These are phyloP conservation scores for Wallacemonas sp. DNA, from an alignment of 208 protist genomes.

Conservation along the genomic window DNA sequence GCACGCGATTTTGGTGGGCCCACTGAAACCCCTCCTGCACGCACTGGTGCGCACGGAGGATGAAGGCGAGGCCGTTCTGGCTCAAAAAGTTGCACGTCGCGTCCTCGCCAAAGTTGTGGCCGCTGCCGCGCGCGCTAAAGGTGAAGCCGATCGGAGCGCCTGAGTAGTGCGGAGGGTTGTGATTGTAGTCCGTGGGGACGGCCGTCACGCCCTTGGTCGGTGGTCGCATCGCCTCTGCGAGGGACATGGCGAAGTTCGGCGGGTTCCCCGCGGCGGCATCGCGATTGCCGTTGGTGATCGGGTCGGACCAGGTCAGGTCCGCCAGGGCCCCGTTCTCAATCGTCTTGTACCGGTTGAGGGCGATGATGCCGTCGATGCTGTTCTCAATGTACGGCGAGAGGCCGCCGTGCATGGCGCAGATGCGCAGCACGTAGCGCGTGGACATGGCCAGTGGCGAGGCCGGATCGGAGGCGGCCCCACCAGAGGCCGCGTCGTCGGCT, in stretches of 20 bases:
- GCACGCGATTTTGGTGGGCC: conserved; percentile 96
- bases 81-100: conserved; percentile 96
- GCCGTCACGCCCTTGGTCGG: conserved; percentile 8
- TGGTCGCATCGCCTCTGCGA: not conserved
- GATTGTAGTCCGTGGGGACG: conserved; percentile 15
- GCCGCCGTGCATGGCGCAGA: conserved; percentile 99
- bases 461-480: not conserved
- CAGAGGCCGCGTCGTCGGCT: not conserved
- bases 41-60: conserved; percentile 98
- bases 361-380: conserved; percentile 95
- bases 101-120: conserved; percentile 98
- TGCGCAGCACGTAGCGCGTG: conserved; percentile 38
- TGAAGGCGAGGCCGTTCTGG: conserved; percentile 96
- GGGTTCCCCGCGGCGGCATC: not conserved
- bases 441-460: not conserved
- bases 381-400: conserved; percentile 96
- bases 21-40: conserved; percentile 99
- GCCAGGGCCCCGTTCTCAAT: conserved; percentile 98
- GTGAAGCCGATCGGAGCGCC: conserved; percentile 90
- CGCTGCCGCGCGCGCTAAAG: conserved; percentile 98
- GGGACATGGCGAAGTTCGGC: conserved; percentile 4
- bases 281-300: conserved; percentile 40
- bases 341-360: conserved; percentile 91
- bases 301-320: conserved; percentile 99
- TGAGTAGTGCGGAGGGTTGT: conserved; percentile 30